A percentile compares a stretch with the other conserved stretches of the same genome.
Evolutionary conservation across 2,329 filamentous ascomycete species (phyloP).

Genomic region (Epichloe baconii): DNA sequence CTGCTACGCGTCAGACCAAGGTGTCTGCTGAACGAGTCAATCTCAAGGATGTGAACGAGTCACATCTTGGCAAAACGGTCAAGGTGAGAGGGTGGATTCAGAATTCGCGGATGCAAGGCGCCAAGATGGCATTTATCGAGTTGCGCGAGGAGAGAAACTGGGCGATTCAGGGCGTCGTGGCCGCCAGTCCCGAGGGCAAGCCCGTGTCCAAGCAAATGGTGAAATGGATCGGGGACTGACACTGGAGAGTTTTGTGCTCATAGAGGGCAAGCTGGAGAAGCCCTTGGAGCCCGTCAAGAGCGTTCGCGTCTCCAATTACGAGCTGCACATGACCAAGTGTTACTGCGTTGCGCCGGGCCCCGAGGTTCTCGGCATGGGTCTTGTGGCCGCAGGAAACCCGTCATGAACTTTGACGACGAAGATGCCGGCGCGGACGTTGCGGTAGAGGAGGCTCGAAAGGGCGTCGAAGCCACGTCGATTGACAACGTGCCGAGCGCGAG

Average conservation of each 20-base stretch:
- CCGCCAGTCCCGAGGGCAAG: slow-evolving; percentile 49
- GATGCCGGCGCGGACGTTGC: slow-evolving; percentile 16
- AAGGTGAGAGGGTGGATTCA: slow-evolving; percentile 55
- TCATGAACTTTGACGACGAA: slow-evolving; percentile 47
- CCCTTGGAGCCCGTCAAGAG: slow-evolving; percentile 82
- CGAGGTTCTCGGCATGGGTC: slow-evolving; percentile 42
- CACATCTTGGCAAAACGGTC: slow-evolving; percentile 56
- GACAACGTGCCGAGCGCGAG: slow-evolving; percentile 50
- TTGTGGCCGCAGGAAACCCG: slow-evolving; percentile 40
- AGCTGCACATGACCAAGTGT: slow-evolving; percentile 79
- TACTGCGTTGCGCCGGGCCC: slow-evolving; percentile 60
- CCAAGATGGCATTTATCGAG: slow-evolving; percentile 77
- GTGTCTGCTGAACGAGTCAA: slow-evolving; percentile 43
- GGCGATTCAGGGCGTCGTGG: slow-evolving; percentile 66
- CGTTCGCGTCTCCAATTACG: slow-evolving; percentile 63
- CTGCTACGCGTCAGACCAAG: slow-evolving; percentile 37
- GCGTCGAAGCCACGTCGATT: slow-evolving; percentile 14
- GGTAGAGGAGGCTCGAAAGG: slow-evolving; percentile 1
- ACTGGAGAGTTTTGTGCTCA: slow-evolving; percentile 68
- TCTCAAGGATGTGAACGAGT: slow-evolving; percentile 50
- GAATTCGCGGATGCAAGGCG: slow-evolving; percentile 22
- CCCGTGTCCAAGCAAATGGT: slow-evolving; percentile 67
- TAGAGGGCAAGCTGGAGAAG: slow-evolving; percentile 71
- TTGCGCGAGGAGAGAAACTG: slow-evolving; percentile 58
- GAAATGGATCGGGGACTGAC: slow-evolving; percentile 72